Evolutionary conservation across 2,329 filamentous ascomycete genomes (phyloP), one percentile per base, ranked within the genome.

Genomic region (Emmonsiellopsis sp.): DNA sequence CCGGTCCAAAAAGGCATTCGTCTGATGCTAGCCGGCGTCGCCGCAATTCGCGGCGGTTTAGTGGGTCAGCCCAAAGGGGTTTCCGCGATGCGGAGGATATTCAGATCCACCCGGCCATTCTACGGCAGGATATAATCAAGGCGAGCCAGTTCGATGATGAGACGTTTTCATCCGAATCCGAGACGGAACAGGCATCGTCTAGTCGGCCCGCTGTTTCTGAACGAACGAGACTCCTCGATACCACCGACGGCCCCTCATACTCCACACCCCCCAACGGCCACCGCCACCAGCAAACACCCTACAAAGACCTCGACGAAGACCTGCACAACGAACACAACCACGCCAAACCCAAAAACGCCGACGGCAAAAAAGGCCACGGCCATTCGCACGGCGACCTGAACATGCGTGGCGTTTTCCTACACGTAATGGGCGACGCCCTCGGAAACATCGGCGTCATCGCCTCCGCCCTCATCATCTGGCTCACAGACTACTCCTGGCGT

Each of bases 41-140:
- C 37, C 65, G 65, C 45, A 60, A 59, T 51, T 61, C 64, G 5
- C 66, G 69, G 34, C 63, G 67, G 20, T 69, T 67, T 54, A 73
- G 69, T 56, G 79, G 74, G 73, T 90, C 75, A 71, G 84, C 73
- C 30, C 77, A 75, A 32, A 74, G 79, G 51, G 70, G 72, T 44
- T 77, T 79, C 55, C 73, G 75, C 11, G 77, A 72, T 35, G 80
- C 90, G 53, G 86, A 84, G 30, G 79, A 83, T 52, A 80, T 94
- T 60, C 88, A 85, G 66, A 87, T 95, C 51, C 87, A 96, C 66
- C 93, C 93, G 2, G 86, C 89, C 26, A 92, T 86, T 58, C 90
- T 97, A 76, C 80, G 93, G 59, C 87, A 95, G 67, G 89, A 92
- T 53, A 95, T 98, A 61, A 94, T 97, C 59, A 85, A 85, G 38